Evolutionary conservation across 75 land plant genomes (phyloP).

Genomic region (Pinus taeda): DNA sequence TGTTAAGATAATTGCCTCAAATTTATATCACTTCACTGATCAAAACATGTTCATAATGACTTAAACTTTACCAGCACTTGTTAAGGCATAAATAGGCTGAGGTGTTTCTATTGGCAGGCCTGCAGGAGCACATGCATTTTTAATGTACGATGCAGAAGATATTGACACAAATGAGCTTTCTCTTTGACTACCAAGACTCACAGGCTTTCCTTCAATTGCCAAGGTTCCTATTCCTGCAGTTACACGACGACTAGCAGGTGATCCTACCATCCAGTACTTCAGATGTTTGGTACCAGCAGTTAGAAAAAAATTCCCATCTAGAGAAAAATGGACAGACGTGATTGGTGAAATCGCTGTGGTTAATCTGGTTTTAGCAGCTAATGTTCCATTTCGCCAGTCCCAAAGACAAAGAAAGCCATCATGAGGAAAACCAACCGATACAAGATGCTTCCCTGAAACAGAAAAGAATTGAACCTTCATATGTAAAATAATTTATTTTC

Average conservation of each 20-base stretch:
- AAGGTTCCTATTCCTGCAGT: constrained; percentile 26
- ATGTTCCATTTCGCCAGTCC: constrained; percentile 53
- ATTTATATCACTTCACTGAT: neutral
- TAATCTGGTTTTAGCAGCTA: constrained; percentile 52
- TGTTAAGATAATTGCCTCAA: neutral
- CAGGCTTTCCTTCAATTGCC: constrained; percentile 43
- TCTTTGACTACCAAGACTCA: constrained; percentile 47
- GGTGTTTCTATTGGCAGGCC: constrained; percentile 17
- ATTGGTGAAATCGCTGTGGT: constrained; percentile 44
- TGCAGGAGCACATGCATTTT: constrained; percentile 1
- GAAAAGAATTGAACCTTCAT: constrained; percentile 6
- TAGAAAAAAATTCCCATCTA: constrained; percentile 60
- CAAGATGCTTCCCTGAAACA: constrained; percentile 41
- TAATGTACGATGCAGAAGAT: constrained; percentile 23
- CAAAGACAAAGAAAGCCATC: constrained; percentile 72
- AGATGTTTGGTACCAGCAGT: constrained; percentile 73
- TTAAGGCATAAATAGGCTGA: constrained; percentile 63
- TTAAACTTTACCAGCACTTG: constrained; percentile 44
- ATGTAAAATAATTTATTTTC: neutral
- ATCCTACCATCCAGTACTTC: constrained; percentile 54
- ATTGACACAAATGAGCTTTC: constrained; percentile 61
- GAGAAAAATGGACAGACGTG: constrained; percentile 45
- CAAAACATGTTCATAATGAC: neutral
- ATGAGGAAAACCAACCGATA: constrained; percentile 53
- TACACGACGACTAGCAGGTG: constrained; percentile 21